Percentiles rank a stretch among this genome's conserved stretches.
These are phyloP conservation scores for Xerophyta viscosa DNA, from an alignment of 106 monocot species.

Conservation along the genomic window DNA sequence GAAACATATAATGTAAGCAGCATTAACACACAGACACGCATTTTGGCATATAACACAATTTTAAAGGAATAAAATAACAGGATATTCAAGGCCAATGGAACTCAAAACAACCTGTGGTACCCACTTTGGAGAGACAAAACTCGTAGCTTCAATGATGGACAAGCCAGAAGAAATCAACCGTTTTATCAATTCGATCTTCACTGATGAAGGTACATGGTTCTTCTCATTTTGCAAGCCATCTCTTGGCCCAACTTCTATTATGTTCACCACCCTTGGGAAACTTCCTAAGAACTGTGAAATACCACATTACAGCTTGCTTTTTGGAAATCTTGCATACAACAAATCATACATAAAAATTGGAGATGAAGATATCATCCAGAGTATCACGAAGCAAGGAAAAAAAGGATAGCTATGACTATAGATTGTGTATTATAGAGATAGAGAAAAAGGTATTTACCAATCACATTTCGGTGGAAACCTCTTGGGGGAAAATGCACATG, in stretches of 20 bases:
- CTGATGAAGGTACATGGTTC: constrained; percentile 45
- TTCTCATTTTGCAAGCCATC: constrained; percentile 92
- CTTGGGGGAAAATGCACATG: too few relatives aligned
- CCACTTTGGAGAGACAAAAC: constrained; percentile 96
- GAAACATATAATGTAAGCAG: too few relatives aligned
- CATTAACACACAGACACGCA: too few relatives aligned
- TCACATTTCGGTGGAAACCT: too few relatives aligned
- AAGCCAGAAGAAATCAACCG: constrained; percentile 54
- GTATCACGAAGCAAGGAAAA: neutral
- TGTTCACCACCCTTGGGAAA: constrained; percentile 66
- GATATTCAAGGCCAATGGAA: too few relatives aligned
- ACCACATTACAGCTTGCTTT: neutral
- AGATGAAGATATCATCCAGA: too few relatives aligned
- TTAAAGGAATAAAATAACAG: too few relatives aligned
- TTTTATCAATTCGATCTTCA: constrained; percentile 78
- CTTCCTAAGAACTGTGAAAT: constrained; percentile 48
- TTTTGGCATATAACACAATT: too few relatives aligned
- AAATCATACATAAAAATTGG: neutral
- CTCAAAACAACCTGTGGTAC: constrained; percentile 76
- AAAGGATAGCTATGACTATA: too few relatives aligned
- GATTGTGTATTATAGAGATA: too few relatives aligned
- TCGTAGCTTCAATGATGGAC: constrained; percentile 73
- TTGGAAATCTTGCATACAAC: neutral
- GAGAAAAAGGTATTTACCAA: too few relatives aligned
- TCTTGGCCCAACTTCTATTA: constrained; percentile 89